phyloP scores from a whole-genome alignment of 2,329 filamentous ascomycete genomes.

The Rhinocladiella similis region DNA sequence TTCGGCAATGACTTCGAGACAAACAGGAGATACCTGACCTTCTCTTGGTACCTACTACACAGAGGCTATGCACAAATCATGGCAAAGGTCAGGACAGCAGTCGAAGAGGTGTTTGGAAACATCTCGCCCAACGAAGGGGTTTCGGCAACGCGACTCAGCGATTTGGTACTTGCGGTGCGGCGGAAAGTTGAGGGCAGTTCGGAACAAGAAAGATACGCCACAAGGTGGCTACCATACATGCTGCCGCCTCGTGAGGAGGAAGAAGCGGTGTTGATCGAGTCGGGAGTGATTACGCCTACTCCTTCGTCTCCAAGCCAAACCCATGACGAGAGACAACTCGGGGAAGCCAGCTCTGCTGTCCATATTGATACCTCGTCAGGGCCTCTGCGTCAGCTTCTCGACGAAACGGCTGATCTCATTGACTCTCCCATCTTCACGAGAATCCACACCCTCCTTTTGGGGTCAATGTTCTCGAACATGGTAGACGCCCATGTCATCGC shows the following conservation, averaged over 20 bases:
- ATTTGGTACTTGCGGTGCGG: slow-evolving; percentile 79
- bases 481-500: slow-evolving; percentile 78
- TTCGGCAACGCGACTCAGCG: slow-evolving; percentile 74
- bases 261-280: slow-evolving; percentile 80
- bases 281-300: slow-evolving; percentile 63
- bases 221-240: slow-evolving; percentile 79
- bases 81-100: slow-evolving; percentile 77
- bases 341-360: slow-evolving; percentile 1
- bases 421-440: slow-evolving; percentile 89
- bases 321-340: slow-evolving; percentile 13
- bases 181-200: slow-evolving; percentile 78
- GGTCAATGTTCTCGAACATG: slow-evolving; percentile 81
- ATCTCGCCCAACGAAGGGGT: slow-evolving; percentile 88
- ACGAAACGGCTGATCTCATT: slow-evolving; percentile 93
- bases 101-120: slow-evolving; percentile 84
- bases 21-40: slow-evolving; percentile 90
- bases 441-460: slow-evolving; percentile 81
- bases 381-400: slow-evolving; percentile 76
- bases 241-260: slow-evolving; percentile 71
- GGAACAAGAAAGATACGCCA: slow-evolving; percentile 60
- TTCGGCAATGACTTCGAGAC: slow-evolving; percentile 95
- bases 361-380: slow-evolving; percentile 28
- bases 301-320: slow-evolving; percentile 34
- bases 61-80: slow-evolving; percentile 82
- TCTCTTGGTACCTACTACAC: slow-evolving; percentile 97